Base-by-base conservation (phyloP, 257 asterid genomes). In the Nicotiana undulata region DNA sequence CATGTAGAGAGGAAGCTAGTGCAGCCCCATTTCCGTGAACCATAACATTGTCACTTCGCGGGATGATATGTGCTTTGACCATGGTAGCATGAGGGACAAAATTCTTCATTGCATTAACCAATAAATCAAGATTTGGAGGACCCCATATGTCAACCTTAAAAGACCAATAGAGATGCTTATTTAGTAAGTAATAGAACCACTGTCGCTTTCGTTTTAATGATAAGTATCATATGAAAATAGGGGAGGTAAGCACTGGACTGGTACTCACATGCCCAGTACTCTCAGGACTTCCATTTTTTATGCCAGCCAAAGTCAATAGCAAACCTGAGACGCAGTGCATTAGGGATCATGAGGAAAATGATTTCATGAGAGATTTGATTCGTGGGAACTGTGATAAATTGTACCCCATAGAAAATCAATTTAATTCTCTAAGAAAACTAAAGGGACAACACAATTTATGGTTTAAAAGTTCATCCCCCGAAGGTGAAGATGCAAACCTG, bases 91-190 rank as follows among this genome's bases (percentile, higher is more conserved):
- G 89, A 70, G 98, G 98, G 63, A 95, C 87, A 83, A 93, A 95
- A 16, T 92, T 88, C 70, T 83, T 91, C 97, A 93, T 93, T 51
- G 99, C 99, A 85, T 90, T 91, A 34, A 93, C 93, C 60, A 92
- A 80, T 78, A 89, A 90, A 68, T 89, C 89, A 4, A 95, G 90
- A 90, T 92, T 97, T 7, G 96, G 88, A 52, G 98, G 95, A 63
- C 98, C 99, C 97, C 98, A 93, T 68, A 95, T 84, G 60, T 90
- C 88, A 32, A 95, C 97, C 99, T 95, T 79, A 81, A 85, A 63
- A 80, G 17, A 37, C 10, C 16, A 40, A 37, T 40, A 46, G 32
- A 40, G 76, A 68, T 3, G 76, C 6, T 40, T n/a, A 10, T 40
- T 68, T 10, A 66, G 56, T 3, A 68, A 37, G 12, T 40, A 68